phyloP scores from a whole-genome alignment of 2,329 filamentous ascomycete species.

The Verruconis gallopava region DNA sequence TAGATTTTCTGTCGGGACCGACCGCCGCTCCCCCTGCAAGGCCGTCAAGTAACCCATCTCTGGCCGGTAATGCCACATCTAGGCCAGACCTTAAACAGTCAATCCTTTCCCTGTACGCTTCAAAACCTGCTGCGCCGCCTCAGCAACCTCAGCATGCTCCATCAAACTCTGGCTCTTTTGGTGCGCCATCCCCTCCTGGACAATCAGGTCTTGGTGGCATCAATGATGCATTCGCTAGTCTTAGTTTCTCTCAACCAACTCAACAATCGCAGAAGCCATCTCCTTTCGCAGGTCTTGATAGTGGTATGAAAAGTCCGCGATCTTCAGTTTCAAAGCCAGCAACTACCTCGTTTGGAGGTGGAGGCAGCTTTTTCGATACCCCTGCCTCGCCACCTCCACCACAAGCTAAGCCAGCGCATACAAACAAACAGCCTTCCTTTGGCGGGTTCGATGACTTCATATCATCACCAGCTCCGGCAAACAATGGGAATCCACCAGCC shows the following conservation, averaged over 20 bases:
- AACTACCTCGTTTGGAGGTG: slow-evolving; percentile 40
- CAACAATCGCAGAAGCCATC: slow-evolving; percentile 42
- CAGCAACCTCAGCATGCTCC: slow-evolving; percentile 39
- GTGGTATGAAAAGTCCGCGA: slow-evolving; percentile 25
- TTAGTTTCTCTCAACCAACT: slow-evolving; percentile 43
- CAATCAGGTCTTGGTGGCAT: slow-evolving; percentile 47
- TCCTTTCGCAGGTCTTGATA: slow-evolving; percentile 51
- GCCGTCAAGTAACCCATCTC: slow-evolving; percentile 67
- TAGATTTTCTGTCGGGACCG: slow-evolving; percentile 78
- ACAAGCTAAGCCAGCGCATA: slow-evolving; percentile 24
- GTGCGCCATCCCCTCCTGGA: slow-evolving; percentile 20
- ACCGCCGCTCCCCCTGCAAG: slow-evolving; percentile 56
- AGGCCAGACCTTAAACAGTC: slow-evolving; percentile 93
- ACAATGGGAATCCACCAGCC: slow-evolving; percentile 29
- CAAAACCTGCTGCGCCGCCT: slow-evolving; percentile 56
- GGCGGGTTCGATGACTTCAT: slow-evolving; percentile 48
- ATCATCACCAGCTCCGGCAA: slow-evolving; percentile 22
- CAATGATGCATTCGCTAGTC: slow-evolving; percentile 65
- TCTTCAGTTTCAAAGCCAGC: slow-evolving; percentile 24
- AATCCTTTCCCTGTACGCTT: slow-evolving; percentile 87
- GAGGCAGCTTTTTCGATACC: slow-evolving; percentile 80
- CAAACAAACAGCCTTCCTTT: slow-evolving; percentile 36
- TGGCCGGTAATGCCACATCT: slow-evolving; percentile 49
- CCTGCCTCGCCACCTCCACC: slow-evolving; percentile 35
- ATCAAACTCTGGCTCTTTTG: slow-evolving; percentile 35